Evolutionary conservation across 1,284 basidiomycete genomes (phyloP).

Genomic region (Puccinia horiana): DNA sequence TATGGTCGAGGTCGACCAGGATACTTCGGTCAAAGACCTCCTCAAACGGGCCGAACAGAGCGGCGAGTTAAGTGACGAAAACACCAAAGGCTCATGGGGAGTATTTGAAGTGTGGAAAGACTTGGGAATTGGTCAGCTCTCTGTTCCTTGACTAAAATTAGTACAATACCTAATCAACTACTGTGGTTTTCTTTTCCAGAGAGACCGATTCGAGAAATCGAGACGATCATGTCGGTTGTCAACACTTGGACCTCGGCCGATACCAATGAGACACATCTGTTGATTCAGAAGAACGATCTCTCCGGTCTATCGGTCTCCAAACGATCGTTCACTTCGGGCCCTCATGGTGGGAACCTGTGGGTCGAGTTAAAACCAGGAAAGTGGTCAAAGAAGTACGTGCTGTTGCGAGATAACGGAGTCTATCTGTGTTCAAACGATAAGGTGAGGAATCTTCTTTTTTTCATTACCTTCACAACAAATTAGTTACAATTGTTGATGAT

Average conservation of each 20-base stretch:
- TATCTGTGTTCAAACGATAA: conserved; percentile 46
- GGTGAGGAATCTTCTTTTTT: conserved; percentile 6
- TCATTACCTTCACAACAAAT: too few relatives aligned
- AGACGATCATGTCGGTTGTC: conserved; percentile 18
- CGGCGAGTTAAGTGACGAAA: conserved; percentile 6
- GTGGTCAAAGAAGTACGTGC: conserved; percentile 46
- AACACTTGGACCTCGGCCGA: conserved; percentile 40
- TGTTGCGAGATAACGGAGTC: conserved; percentile 33
- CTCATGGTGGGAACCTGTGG: conserved; percentile 24
- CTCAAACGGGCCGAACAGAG: not conserved
- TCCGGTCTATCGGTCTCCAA: conserved; percentile 31
- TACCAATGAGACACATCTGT: conserved; percentile 33
- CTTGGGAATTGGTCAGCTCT: conserved; percentile 33
- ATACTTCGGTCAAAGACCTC: conserved; percentile 16
- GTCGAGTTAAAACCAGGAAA: conserved; percentile 43
- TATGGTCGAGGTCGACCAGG: conserved; percentile 32
- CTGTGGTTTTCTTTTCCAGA: conserved; percentile 8
- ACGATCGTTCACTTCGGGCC: conserved; percentile 32
- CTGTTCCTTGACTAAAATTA: not conserved
- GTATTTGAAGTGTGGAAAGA: conserved; percentile 48
- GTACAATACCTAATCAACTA: not conserved
- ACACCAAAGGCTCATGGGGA: conserved; percentile 34
- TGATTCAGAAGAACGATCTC: conserved; percentile 43
- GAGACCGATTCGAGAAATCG: conserved; percentile 42
- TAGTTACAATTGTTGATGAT: too few relatives aligned